A percentile compares a stretch with the other conserved stretches of the same genome.
phyloP scores from a whole-genome alignment of 148 eudicot species.

The Nepenthes mirabilis region DNA sequence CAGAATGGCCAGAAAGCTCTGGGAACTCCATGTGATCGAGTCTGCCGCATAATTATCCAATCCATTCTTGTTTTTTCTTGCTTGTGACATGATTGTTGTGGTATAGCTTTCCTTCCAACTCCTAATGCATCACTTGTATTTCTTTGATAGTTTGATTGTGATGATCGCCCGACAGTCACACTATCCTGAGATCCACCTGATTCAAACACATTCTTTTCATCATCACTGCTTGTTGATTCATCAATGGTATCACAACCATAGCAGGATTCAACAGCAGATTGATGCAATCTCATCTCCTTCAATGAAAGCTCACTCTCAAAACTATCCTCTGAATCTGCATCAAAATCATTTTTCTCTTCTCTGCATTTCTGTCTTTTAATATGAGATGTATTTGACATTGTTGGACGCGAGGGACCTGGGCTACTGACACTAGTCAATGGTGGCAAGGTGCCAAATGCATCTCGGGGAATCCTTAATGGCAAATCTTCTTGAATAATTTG shows the following conservation, averaged over 20 bases:
- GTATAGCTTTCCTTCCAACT: conserved; percentile 13
- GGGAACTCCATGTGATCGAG: conserved; percentile 35
- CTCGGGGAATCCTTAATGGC: conserved; percentile 78
- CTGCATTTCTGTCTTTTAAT: conserved; percentile 17
- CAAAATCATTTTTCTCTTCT: conserved; percentile 49
- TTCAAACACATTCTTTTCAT: conserved; percentile 33
- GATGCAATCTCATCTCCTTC: conserved; percentile 62
- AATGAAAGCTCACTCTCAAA: conserved; percentile 56
- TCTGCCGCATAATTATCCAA: conserved; percentile 13
- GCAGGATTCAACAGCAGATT: conserved; percentile 39
- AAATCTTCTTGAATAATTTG: conserved; percentile 79
- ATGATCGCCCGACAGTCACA: conserved; percentile 15
- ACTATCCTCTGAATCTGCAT: conserved; percentile 68
- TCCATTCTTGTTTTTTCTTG: conserved; percentile 18
- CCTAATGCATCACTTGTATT: conserved; percentile 16
- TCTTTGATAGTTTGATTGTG: conserved; percentile 14
- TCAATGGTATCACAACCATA: conserved; percentile 25
- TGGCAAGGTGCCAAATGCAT: conserved; percentile 58
- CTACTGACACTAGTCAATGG: conserved; percentile 38
- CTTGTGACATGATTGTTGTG: conserved; percentile 13
- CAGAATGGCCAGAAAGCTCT: conserved; percentile 86
- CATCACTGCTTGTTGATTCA: conserved; percentile 56
- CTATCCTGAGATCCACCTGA: conserved; percentile 23
- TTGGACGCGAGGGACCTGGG: conserved; percentile 10
- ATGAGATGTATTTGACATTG: conserved; percentile 17